phyloP scores from a whole-genome alignment of 164 flowering plant genomes.

The Magnolia sinica region DNA sequence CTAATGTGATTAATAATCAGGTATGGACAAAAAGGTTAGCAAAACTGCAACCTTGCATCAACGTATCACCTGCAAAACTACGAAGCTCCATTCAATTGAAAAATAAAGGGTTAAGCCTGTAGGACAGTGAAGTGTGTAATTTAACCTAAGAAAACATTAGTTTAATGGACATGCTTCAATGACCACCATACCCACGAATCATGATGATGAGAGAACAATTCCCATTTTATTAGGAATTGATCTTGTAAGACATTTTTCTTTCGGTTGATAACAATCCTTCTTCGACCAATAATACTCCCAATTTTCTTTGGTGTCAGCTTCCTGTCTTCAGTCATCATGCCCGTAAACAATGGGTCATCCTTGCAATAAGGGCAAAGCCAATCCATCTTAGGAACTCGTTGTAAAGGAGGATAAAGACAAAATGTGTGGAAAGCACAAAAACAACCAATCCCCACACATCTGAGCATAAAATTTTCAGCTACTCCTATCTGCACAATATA shows the following conservation, averaged over 20 bases:
- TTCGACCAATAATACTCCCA: constrained; percentile 6
- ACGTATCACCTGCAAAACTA: too few relatives aligned
- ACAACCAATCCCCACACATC: constrained; percentile 2
- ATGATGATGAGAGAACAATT: constrained; percentile 5
- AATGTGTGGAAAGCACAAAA: constrained; percentile 2
- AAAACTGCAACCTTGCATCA: too few relatives aligned
- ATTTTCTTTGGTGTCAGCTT: background rate
- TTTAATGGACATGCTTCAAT: too few relatives aligned
- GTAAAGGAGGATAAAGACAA: constrained; percentile 8
- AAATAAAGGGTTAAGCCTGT: too few relatives aligned
- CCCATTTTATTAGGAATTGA: constrained; percentile 6
- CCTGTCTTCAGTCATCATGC: too few relatives aligned
- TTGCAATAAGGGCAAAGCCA: constrained; percentile 11
- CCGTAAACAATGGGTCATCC: background rate
- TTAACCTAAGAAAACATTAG: too few relatives aligned
- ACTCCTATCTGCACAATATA: background rate
- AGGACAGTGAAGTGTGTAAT: too few relatives aligned
- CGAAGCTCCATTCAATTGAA: too few relatives aligned
- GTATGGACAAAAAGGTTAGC: too few relatives aligned
- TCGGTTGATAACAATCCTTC: background rate
- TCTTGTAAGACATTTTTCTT: constrained; percentile 6
- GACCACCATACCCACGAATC: constrained; percentile 6
- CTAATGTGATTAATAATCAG: too few relatives aligned
- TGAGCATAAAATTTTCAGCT: background rate
- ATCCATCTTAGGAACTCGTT: background rate